Percentiles rank a stretch among this genome's conserved stretches.
Conservation (phyloP, 176 grass and related monocot genomes). For the bread wheat (Triticum aestivum) region IWGSC_CS_RefSeq_v2.1 NC_057801.1:39835428-39835927, state of each 20-base stretch:
- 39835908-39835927: too few relatives aligned
- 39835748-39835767: too few relatives aligned
- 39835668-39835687: background rate
- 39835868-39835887: too few relatives aligned
- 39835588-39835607: background rate
- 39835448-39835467: too few relatives aligned
- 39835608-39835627: background rate
- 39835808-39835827: too few relatives aligned
- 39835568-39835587: background rate
- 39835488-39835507: background rate
- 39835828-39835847: too few relatives aligned
- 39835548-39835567: background rate
- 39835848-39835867: too few relatives aligned
- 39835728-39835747: too few relatives aligned
- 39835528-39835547: conserved; percentile 11
- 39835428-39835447: background rate
- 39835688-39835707: background rate
- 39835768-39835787: too few relatives aligned
- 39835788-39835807: too few relatives aligned
- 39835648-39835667: background rate
- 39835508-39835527: background rate
- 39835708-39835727: too few relatives aligned
- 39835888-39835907: too few relatives aligned
- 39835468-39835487: background rate
- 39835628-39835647: background rate